Evolutionary conservation across 495 filamentous ascomycete species (phyloP).

Genomic region (Halenospora varia): DNA sequence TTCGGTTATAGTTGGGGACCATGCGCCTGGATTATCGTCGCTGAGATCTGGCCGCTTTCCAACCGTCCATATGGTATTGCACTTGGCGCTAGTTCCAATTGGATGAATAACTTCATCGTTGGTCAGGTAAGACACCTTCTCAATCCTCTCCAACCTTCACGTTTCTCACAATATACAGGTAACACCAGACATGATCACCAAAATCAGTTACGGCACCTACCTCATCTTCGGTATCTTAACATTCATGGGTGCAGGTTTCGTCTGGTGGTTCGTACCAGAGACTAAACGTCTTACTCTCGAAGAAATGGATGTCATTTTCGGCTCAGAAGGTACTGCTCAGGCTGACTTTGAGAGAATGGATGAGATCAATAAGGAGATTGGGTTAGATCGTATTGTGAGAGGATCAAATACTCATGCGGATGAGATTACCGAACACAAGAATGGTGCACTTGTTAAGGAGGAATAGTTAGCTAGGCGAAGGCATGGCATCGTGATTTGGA

Average conservation of each 20-base stretch:
- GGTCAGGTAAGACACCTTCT: constrained; percentile 16
- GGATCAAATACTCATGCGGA: not conserved
- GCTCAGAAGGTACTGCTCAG: constrained; percentile 62
- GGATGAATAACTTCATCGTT: constrained; percentile 61
- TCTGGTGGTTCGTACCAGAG: constrained; percentile 72
- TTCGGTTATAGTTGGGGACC: constrained; percentile 76
- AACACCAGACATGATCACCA: constrained; percentile 69
- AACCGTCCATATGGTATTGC: constrained; percentile 71
- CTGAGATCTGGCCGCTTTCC: constrained; percentile 74
- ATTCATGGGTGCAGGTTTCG: constrained; percentile 64
- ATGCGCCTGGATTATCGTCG: constrained; percentile 67
- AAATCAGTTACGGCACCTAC: constrained; percentile 73
- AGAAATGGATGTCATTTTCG: constrained; percentile 73
- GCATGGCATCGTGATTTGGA: no score
- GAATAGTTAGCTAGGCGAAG: not conserved
- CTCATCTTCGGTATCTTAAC: constrained; percentile 74
- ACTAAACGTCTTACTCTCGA: constrained; percentile 60
- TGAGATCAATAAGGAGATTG: constrained; percentile 69
- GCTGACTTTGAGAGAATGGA: constrained; percentile 70
- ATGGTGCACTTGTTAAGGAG: not conserved
- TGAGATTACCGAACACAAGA: constrained; percentile 1
- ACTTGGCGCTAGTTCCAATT: constrained; percentile 57
- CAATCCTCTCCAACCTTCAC: not conserved
- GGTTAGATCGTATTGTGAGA: constrained; percentile 39
- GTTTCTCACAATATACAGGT: constrained; percentile 32